Base-by-base conservation (phyloP, 306 rosid species). In the Fragaria vesca region DNA sequence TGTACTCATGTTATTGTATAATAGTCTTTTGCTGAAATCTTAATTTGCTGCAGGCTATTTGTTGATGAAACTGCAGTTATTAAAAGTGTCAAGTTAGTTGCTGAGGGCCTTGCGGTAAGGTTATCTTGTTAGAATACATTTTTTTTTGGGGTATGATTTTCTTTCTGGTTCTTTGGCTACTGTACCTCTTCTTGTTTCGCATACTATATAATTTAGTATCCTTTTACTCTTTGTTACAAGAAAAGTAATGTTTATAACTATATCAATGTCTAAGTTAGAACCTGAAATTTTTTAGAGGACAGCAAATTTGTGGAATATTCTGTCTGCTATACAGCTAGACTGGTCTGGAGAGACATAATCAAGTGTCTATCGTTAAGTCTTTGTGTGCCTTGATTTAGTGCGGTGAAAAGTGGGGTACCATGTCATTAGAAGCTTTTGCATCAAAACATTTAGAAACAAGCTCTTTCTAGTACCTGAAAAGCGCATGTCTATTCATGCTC, bases 41-140 rank as follows among this genome's bases (percentile, higher is more conserved):
- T 79, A 16, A 36, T 69, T 54, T 86, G 82, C 73, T 90, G 75
- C 97, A 96, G 99, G 85, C 85, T 58, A 78, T 85, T 90, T 60
- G 88, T 90, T 36, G 82, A 89, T 77, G 97, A 93, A 83, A 84
- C 77, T 18, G 89, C 96, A 60, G 75, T 93, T 77, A 76, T 87
- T 81, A 93, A 88, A 80, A 88, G 98, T 85, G 92, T 93, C 84
- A 96, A 91, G 85, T 83, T 96, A 81, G 87, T 96, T 83, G 97
- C 98, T 4, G 99, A 93, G 96, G 88, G 96, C 87, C 92, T 96
- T 85, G 99, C 87, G 85, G 98, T 96, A 89, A 84, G 90, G 26
- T 77, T 79, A 72, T 65, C 63, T 79, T 57, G 3, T 65, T 50
- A 10, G 62, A 63, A 65, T 13, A 34, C 52, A 21, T 5, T 10